These are phyloP conservation scores for Ceratobasidium sp. DNA, from an alignment of 1,284 basidiomycete species.

Conservation along the genomic window DNA sequence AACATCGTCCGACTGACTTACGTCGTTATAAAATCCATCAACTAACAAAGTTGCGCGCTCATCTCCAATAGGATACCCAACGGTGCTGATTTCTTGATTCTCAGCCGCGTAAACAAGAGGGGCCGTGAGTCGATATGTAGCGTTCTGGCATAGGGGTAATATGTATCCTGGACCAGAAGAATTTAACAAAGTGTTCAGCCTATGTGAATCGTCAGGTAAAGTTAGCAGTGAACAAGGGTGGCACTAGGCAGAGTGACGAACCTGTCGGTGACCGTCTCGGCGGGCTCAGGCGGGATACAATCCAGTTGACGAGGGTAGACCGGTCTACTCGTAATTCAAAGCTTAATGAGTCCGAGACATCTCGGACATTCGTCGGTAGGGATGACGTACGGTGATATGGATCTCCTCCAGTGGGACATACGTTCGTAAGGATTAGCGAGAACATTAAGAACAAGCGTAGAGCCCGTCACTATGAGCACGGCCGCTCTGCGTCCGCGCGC, in stretches of 20 bases:
- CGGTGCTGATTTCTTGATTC: conserved; percentile 63
- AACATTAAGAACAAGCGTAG: neutral
- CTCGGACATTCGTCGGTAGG: neutral
- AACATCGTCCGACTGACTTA: conserved; percentile 39
- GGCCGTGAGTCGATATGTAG: conserved; percentile 58
- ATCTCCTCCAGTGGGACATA: conserved; percentile 27
- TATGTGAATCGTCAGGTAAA: neutral
- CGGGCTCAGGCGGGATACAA: conserved; percentile 47
- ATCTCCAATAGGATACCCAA: conserved; percentile 61
- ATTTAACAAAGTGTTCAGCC: conserved; percentile 36
- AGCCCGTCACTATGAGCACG: conserved; percentile 13
- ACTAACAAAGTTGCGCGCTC: conserved; percentile 60
- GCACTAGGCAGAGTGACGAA: neutral
- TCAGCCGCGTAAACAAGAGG: conserved; percentile 63
- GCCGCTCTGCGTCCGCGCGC: conserved; percentile 18
- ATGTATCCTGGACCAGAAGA: conserved; percentile 58
- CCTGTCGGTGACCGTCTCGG: conserved; percentile 48
- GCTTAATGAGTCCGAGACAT: neutral
- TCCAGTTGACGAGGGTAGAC: conserved; percentile 21
- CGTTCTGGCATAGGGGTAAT: conserved; percentile 62
- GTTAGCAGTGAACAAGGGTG: neutral
- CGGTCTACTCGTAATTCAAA: neutral
- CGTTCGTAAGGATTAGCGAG: conserved; percentile 31
- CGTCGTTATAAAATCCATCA: conserved; percentile 51
- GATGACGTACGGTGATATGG: conserved; percentile 27